A percentile compares a stretch with the other conserved stretches of the same genome.
phyloP scores from a whole-genome alignment of 2,329 filamentous ascomycete species.

The Sporothrix pallida region DNA sequence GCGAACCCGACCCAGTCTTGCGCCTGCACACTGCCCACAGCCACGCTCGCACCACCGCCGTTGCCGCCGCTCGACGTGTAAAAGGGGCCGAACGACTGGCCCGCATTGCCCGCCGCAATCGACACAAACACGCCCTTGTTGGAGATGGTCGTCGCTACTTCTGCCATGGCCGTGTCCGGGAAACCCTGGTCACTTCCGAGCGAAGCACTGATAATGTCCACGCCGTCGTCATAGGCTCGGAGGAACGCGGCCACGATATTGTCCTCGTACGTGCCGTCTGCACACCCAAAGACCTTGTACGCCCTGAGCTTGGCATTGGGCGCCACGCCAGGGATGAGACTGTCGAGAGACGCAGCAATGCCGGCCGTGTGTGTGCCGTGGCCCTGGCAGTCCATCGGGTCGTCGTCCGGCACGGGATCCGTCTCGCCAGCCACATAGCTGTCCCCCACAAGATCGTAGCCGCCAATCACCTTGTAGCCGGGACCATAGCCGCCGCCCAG shows the following conservation, averaged over 20 bases:
- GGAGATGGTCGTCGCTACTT: constrained; percentile 50
- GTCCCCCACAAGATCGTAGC: constrained; percentile 35
- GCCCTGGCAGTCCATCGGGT: constrained; percentile 26
- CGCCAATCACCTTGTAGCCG: constrained; percentile 34
- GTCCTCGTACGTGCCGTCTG: constrained; percentile 40
- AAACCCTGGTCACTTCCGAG: constrained; percentile 46
- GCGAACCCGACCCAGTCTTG: constrained; percentile 18
- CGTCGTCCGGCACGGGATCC: not conserved
- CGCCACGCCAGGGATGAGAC: constrained; percentile 38
- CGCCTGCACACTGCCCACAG: constrained; percentile 25
- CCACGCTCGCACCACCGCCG: constrained; percentile 15
- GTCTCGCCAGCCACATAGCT: constrained; percentile 3
- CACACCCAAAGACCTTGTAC: constrained; percentile 41
- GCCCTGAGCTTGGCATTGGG: constrained; percentile 39
- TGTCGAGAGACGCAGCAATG: not conserved
- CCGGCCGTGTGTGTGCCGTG: constrained; percentile 28
- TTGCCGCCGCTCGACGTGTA: constrained; percentile 36
- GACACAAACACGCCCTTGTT: constrained; percentile 49
- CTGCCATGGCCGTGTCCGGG: constrained; percentile 47
- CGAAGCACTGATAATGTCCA: constrained; percentile 50
- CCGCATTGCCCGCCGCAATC: constrained; percentile 51
- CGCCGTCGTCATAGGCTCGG: constrained; percentile 45
- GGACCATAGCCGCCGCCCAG: constrained; percentile 36
- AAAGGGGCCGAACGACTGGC: constrained; percentile 41
- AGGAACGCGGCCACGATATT: constrained; percentile 47